Evolutionary conservation across 2,329 filamentous ascomycete species (phyloP).

Genomic region (Alternaria tenuissima): DNA sequence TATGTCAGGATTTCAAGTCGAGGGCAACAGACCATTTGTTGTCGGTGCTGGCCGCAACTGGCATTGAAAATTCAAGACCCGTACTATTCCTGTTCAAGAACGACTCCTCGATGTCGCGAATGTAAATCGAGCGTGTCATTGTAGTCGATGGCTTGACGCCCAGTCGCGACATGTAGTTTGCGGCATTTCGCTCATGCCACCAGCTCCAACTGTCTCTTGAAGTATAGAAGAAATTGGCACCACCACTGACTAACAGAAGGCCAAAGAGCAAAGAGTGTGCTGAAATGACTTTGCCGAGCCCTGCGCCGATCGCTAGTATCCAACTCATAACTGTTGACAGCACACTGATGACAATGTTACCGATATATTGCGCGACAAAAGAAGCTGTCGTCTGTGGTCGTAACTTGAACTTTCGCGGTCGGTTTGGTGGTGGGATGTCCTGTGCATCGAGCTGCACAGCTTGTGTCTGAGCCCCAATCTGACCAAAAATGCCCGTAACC

Average conservation of each 20-base stretch:
- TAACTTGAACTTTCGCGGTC: constrained; percentile 50
- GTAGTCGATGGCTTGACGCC: constrained; percentile 80
- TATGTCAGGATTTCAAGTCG: not conserved
- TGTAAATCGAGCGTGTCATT: constrained; percentile 86
- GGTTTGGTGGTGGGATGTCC: constrained; percentile 49
- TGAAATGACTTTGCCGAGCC: constrained; percentile 71
- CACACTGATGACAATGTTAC: constrained; percentile 78
- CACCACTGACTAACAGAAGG: constrained; percentile 71
- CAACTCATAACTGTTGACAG: constrained; percentile 80
- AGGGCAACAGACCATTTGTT: constrained; percentile 39
- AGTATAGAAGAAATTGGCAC: constrained; percentile 78
- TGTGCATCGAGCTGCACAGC: constrained; percentile 58
- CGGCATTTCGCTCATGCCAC: constrained; percentile 85
- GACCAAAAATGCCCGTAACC: constrained; percentile 80
- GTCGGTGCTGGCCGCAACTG: constrained; percentile 21
- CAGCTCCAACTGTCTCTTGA: constrained; percentile 77
- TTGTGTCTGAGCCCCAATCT: constrained; percentile 73
- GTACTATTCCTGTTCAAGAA: constrained; percentile 52
- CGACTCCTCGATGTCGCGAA: constrained; percentile 79
- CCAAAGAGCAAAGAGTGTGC: constrained; percentile 78
- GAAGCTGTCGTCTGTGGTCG: constrained; percentile 68
- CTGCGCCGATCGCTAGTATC: constrained; percentile 71
- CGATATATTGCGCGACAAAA: constrained; percentile 75
- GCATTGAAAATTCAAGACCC: constrained; percentile 26
- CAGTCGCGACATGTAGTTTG: constrained; percentile 80